Evolutionary conservation across 2,329 filamentous ascomycete genomes (phyloP), one percentile per base, ranked within the genome.

Genomic region (Catunica adiposa): DNA sequence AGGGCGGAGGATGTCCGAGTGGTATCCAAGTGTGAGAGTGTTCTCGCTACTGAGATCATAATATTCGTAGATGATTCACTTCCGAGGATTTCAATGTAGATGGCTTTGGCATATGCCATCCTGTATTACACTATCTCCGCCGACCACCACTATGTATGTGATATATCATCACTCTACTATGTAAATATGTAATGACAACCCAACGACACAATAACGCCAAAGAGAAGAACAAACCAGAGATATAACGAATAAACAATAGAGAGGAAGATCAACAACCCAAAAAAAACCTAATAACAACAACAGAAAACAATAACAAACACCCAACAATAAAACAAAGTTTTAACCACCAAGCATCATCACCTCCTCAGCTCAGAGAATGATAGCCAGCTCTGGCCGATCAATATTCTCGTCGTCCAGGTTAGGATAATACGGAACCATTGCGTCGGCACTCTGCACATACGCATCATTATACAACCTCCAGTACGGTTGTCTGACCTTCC

Each of bases 401-500:
- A 90, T 72, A 57, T 80, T 81, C 61, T 92, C 86, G 59, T 92
- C 87, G 56, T 86, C 84, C 61, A 96, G 70, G 61, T 84, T 84
- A 1, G 90, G 92, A 66, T 96, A 98, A 65, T 95, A 96, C 1
- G 92, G 94, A 56, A 98, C 86, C 82, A 98, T 94, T 26, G 88
- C 81, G 68, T 98, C 92, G 17, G 90, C 90, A 31, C 79, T 82
- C 66, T 94, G 87, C 51, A 97, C 90, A 66, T 98, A 98, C 2
- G 89, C 88, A 67, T 96, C 89, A 64, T 98, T 98, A 72, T 96
- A 96, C 46, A 98, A 73, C 58, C 92, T 77, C 90, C 92, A 98
- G 71, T 97, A 98, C 20, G 94, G 92, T 60, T 81, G 83, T 59
- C 92, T 79, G 55, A 98, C 92, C 71, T 97, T 97, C 60, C 92